Percentiles rank a stretch among this genome's conserved stretches.
Evolutionary conservation across 139 green algal species (phyloP).

Genomic region (Protoeuglena noctilucae): DNA sequence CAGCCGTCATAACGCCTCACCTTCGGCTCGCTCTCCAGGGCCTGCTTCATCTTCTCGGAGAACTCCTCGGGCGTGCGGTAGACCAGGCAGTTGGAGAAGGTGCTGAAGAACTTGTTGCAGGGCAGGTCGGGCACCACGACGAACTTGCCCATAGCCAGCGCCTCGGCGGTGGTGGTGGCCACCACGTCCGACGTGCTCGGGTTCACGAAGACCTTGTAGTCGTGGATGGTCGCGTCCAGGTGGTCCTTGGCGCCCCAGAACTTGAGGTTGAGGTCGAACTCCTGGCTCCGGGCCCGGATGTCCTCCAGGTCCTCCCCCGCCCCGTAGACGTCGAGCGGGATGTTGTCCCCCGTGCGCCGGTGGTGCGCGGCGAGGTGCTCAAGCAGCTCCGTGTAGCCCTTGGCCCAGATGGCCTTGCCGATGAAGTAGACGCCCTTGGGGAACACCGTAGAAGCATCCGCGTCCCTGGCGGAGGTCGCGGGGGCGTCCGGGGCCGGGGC

Average conservation of each 20-base stretch:
- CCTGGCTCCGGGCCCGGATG: conserved; percentile 33
- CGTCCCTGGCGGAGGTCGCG: too few species aligned
- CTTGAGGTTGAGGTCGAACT: conserved; percentile 37
- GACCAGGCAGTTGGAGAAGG: conserved; percentile 76
- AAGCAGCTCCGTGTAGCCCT: conserved; percentile 96
- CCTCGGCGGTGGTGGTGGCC: conserved; percentile 93
- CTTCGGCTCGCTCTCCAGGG: conserved; percentile 44
- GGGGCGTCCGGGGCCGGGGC: too few species aligned
- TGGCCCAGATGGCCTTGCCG: conserved; percentile 93
- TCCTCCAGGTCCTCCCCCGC: conserved; percentile 67
- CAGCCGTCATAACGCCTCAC: too few species aligned
- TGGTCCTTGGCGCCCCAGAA: conserved; percentile 86
- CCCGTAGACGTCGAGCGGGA: conserved; percentile 84
- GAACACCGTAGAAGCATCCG: too few species aligned
- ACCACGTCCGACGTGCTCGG: conserved; percentile 84
- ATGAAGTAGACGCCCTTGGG: conserved; percentile 86
- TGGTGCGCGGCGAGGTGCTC: conserved; percentile 49
- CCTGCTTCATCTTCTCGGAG: conserved; percentile 43
- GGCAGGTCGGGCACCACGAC: conserved; percentile 87
- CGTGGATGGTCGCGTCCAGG: conserved; percentile 51
- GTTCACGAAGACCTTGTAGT: conserved; percentile 96
- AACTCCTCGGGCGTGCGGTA: conserved; percentile 82
- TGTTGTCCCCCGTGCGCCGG: conserved; percentile 14
- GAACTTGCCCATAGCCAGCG: conserved; percentile 97
- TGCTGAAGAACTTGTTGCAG: conserved; percentile 81